Evolutionary conservation across 2,329 filamentous ascomycete species (phyloP).

Genomic region (Ambrosiella xylebori): DNA sequence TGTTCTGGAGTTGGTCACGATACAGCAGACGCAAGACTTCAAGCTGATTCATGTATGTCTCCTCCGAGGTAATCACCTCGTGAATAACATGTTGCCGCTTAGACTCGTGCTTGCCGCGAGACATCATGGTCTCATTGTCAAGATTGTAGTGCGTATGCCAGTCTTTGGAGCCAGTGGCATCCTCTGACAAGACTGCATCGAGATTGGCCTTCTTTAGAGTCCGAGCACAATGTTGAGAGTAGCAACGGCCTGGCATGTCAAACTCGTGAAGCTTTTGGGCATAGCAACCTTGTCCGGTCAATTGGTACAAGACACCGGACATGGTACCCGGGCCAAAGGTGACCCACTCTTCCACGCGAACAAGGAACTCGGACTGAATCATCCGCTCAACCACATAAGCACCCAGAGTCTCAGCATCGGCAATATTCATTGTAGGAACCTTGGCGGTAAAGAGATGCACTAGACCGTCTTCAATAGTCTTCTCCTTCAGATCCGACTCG

Average conservation of each 20-base stretch:
- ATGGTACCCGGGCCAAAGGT: conserved; percentile 70
- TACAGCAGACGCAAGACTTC: conserved; percentile 76
- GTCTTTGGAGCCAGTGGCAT: conserved; percentile 51
- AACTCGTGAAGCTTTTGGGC: conserved; percentile 63
- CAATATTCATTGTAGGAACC: conserved; percentile 95
- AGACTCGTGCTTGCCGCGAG: conserved; percentile 67
- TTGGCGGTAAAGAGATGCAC: conserved; percentile 83
- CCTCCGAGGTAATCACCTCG: conserved; percentile 87
- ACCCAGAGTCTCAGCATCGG: conserved; percentile 80
- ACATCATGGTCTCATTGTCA: conserved; percentile 56
- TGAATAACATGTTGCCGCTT: conserved; percentile 88
- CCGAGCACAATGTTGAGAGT: conserved; percentile 82
- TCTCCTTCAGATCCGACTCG: conserved; percentile 70
- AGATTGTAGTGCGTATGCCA: conserved; percentile 85
- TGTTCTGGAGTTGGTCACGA: conserved; percentile 55
- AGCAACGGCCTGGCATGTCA: conserved; percentile 60
- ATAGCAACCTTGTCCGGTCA: conserved; percentile 85
- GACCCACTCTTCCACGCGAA: conserved; percentile 93
- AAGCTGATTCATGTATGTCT: conserved; percentile 75
- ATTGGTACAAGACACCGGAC: conserved; percentile 81
- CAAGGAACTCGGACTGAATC: conserved; percentile 58
- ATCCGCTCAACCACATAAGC: conserved; percentile 62
- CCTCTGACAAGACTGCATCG: conserved; percentile 52
- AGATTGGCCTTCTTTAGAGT: conserved; percentile 91
- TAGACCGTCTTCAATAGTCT: conserved; percentile 72